Evolutionary conservation across 1,284 basidiomycete genomes (phyloP).

Genomic region (Tilletia horrida): DNA sequence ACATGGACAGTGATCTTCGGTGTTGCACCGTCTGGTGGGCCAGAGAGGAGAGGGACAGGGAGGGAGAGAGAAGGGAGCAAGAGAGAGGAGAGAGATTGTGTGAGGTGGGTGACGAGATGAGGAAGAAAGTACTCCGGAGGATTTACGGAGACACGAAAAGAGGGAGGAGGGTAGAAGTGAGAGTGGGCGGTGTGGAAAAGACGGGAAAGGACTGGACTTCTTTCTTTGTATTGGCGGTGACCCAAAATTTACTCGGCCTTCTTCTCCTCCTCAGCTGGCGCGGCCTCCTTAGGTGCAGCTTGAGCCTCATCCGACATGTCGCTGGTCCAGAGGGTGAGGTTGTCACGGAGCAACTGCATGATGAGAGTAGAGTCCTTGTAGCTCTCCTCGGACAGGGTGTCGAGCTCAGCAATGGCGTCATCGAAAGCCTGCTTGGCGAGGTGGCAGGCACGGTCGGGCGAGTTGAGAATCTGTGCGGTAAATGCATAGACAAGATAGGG

Average conservation of each 20-base stretch:
- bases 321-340: constrained; percentile 91
- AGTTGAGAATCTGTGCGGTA: constrained; percentile 76
- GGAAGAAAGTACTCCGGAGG: neutral
- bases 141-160: constrained; percentile 1
- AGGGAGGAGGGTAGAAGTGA: neutral
- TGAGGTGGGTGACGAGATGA: constrained; percentile 1
- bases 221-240: neutral
- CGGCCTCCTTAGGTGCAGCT: constrained; percentile 39
- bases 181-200: constrained; percentile 1
- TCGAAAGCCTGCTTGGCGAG: constrained; percentile 99
- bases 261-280: constrained; percentile 49
- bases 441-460: constrained; percentile 97
- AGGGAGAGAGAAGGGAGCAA: constrained; percentile 14
- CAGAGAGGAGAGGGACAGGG: constrained; percentile 29
- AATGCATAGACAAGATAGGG: neutral
- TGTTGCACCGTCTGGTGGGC: constrained; percentile 30
- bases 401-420: constrained; percentile 98
- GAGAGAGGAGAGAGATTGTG: neutral
- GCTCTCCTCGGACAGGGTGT: constrained; percentile 98
- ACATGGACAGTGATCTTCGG: constrained; percentile 31
- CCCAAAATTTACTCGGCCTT: constrained; percentile 38
- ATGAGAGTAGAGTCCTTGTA: constrained; percentile 91
- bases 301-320: constrained; percentile 67
- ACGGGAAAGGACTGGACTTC: neutral
- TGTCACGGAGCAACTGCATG: constrained; percentile 98